Evolutionary conservation across 2,329 filamentous ascomycete species (phyloP).

Genomic region (Dichotomopilus funicola): DNA sequence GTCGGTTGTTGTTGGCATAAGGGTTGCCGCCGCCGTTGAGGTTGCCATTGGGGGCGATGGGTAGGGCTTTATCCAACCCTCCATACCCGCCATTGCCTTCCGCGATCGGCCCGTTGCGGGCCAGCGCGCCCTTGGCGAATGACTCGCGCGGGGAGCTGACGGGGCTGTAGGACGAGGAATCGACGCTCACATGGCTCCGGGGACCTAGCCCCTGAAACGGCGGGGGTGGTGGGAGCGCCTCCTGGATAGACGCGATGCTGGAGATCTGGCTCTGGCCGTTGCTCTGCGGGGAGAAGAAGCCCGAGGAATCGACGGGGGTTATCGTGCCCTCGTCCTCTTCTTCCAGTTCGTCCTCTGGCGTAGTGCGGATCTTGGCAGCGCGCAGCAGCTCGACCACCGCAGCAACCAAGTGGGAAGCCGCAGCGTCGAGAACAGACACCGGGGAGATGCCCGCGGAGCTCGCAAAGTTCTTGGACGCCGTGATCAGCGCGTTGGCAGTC

Average conservation of each 20-base stretch:
- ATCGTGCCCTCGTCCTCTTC: constrained; percentile 64
- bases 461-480: constrained; percentile 86
- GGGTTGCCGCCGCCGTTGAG: constrained; percentile 30
- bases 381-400: constrained; percentile 82
- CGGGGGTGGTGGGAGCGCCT: constrained; percentile 43
- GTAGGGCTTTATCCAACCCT: constrained; percentile 31
- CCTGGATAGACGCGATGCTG: constrained; percentile 31
- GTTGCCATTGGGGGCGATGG: constrained; percentile 29
- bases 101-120: constrained; percentile 16
- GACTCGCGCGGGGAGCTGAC: constrained; percentile 62
- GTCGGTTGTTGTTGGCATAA: constrained; percentile 35
- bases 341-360: constrained; percentile 68
- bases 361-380: constrained; percentile 73
- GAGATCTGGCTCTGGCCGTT: constrained; percentile 31
- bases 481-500: constrained; percentile 93
- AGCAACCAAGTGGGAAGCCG: constrained; percentile 81
- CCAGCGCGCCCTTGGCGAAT: constrained; percentile 29
- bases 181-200: constrained; percentile 52
- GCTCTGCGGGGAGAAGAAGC: constrained; percentile 59
- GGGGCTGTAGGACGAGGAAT: constrained; percentile 70
- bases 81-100: constrained; percentile 33
- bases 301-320: constrained; percentile 59
- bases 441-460: constrained; percentile 78
- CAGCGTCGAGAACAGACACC: constrained; percentile 88
- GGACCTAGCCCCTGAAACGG: constrained; percentile 51